Evolutionary conservation across 805 yeast genomes (phyloP), one percentile per base, ranked within the genome.

Genomic region (Suhomyces faveliae): DNA sequence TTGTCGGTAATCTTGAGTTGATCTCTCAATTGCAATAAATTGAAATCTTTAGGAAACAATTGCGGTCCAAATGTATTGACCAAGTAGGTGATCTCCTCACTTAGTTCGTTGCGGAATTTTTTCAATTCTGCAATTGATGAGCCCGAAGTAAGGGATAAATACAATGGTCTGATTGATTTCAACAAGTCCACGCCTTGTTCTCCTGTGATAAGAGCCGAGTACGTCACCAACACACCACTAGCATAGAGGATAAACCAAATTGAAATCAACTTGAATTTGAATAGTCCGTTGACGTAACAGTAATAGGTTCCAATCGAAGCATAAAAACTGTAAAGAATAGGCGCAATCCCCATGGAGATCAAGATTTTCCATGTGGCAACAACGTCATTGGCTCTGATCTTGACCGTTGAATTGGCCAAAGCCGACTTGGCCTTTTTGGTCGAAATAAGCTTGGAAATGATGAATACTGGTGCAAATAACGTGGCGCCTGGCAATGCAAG

Each of bases 301-400:
- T 68, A 54, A 51, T 60, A 67, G 22, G 77, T 69, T 17, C 88
- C 85, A 12, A 87, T 53, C 3, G 79, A 63, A 0, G 97, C 89
- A 68, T 94, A 94, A 48, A 87, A 73, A 30, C 83, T 80, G 71
- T 92, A 94, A 23, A 94, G 71, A 37, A 89, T 64, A 2, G 99
- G 99, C 0, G 97, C 95, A 46, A 89, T 70, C 4, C 92, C 95
- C 79, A 94, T 79, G 27, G 91, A 83, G 35, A 92, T 89, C 53
- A 94, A 73, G 41, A 94, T 85, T 67, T 94, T 94, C 99, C 99
- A 94, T 1, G 98, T 91, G 1, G 98, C 98, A 50, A 94, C 80
- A 21, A 94, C 97, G 66, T 94, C 99, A 48, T 83, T 85, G 13
- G 96, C 99, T 60, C 84, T 83, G 51, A 94, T 84, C 64, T 94